Base-by-base conservation (phyloP, 176 grass and related monocot species). In the Aegilops tauschii region DNA sequence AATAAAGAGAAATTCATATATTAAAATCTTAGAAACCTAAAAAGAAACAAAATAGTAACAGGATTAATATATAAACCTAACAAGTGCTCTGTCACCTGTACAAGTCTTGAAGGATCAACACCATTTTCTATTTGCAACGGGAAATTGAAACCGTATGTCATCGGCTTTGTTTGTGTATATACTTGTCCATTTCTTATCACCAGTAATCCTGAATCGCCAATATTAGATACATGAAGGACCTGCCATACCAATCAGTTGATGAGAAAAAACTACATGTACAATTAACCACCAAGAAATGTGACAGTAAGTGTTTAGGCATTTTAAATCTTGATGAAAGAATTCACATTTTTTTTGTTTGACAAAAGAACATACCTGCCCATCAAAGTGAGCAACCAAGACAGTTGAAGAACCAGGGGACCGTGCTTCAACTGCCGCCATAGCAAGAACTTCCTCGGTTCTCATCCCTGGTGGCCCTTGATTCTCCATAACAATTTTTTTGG, bases 81-180 rank as follows among this genome's bases (percentile, higher is more conserved):
- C 4, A n/a, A 79, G 13, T 59, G 50, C 0, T 77, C 59, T 37
- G 17, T 61, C 87, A 99, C 97, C 92, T 96, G 92, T 44, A 96
- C 77, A 75, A 90, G 65, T 78, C 91, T 99, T 29, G 88, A 87
- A 82, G 97, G 94, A 86, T 99, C 90, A 14, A 96, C 97, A 0
- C 97, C 97, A 82, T 92, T 96, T 65, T 99, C 97, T 44, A 99
- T 99, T 85, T 99, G 97, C 79, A 99, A 78, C 8, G 97, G 97
- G 62, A 99, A 99, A 91, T 99, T 99, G 76, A 99, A 99, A 65
- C 97, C 97, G 32, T 96, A 99, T 29, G 95, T 93, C 97, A 99
- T 99, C 0, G 97, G 90, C 5, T 86, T 99, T 52, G 97, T 94
- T 82, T 88, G 96, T 73, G 76, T 88, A 65, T 92, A 93, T 47